Conservation (phyloP, 352 stramenopile species). For the Globisporangium emineosum region DNA sequence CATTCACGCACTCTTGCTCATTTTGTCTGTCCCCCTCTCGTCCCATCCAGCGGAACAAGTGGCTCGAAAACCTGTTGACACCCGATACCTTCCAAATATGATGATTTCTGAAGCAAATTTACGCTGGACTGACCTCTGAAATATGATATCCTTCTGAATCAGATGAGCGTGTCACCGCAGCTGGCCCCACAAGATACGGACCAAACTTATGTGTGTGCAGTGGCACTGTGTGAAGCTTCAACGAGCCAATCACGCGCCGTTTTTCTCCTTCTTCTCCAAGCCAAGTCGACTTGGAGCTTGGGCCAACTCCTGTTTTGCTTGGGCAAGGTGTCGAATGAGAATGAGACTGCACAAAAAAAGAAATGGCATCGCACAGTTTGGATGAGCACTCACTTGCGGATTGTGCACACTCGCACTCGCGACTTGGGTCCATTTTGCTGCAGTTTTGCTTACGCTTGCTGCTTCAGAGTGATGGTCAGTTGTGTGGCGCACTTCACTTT, state of each 20-base stretch:
- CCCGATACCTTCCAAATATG: neutral
- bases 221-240: neutral
- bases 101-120: neutral
- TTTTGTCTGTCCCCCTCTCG: neutral
- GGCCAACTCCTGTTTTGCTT: too few species aligned
- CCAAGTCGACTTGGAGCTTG: too few species aligned
- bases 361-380: neutral
- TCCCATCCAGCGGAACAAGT: neutral
- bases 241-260: neutral
- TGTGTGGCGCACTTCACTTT: too few species aligned
- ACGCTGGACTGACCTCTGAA: neutral
- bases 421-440: neutral
- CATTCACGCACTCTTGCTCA: neutral
- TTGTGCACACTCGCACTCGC: neutral
- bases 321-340: neutral
- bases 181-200: conserved; percentile 3
- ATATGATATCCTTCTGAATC: neutral
- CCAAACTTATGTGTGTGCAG: neutral
- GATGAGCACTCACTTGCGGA: too few species aligned
- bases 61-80: conserved; percentile 1
- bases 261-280: neutral
- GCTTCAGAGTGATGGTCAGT: too few species aligned
- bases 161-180: conserved; percentile 2
- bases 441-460: too few species aligned
- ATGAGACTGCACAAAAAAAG: conserved; percentile 1